Evolutionary conservation across 306 rosid genomes (phyloP), one percentile per base, ranked within the genome.

Genomic region (Lathyrus sativus): DNA sequence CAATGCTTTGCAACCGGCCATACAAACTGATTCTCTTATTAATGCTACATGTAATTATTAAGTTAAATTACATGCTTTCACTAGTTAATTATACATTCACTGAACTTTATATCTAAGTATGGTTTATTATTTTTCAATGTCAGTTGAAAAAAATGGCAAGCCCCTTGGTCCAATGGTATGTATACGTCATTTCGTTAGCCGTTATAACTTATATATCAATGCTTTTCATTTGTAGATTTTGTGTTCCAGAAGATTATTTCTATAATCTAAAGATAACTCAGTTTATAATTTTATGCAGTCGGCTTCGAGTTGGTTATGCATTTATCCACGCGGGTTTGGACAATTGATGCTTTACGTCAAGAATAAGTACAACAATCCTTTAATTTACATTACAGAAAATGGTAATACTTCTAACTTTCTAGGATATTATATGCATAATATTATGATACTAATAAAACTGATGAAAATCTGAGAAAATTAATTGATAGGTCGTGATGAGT

Each of bases 401-500:
- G 85, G 82, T 81, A 73, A 62, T 31, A 29, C 19, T n/a, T 66
- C 14, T 26, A 29, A 43, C 26, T 48, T 14, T 54, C 18, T 29
- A 43, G 48, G 65, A 71, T 28, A 29, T 7, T 56, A 22, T 53
- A 5, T 4, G 19, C 64, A 48, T 48, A 18, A 11, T 10, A 4
- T 2, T 22, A 14, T 38, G 22, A 26, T 35, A 42, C 71, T 38
- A n/a, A 28, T 44, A 15, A 38, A 31, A 55, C 48, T 38, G 10
- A 71, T 48, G 7, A 38, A 39, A 48, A 42, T 65, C 11, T 58
- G 14, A 59, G 28, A 62, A 46, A 54, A 54, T 11, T 19, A 19
- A 60, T 29, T 62, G 45, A 8, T 31, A 83, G 87, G 87, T 59
- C n/a, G 60, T 4, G 84, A 81, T 45, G 95, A 90, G 55, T 42